Conservation (phyloP, 2,329 filamentous ascomycete genomes). For the Phyllachora maydis region DNA sequence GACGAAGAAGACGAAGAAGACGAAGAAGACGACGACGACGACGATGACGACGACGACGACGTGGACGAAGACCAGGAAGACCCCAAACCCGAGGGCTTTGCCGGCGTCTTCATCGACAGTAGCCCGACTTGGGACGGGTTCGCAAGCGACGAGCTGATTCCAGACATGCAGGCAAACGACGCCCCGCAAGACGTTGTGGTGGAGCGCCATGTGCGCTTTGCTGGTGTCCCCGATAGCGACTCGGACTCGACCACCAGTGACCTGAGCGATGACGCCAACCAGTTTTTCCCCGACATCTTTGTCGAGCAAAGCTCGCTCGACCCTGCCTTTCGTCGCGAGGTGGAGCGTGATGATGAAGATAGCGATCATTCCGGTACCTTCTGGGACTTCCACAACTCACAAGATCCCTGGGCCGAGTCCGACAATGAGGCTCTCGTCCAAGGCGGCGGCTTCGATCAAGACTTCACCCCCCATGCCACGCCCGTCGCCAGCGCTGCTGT, state of each 20-base stretch:
- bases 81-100: conserved; percentile 16
- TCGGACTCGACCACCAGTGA: conserved; percentile 36
- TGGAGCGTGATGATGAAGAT: conserved; percentile 47
- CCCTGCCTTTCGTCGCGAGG: conserved; percentile 50
- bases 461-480: conserved; percentile 20
- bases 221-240: conserved; percentile 44
- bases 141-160: too few relatives aligned
- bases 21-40: too few relatives aligned
- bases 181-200: conserved; percentile 8
- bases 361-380: conserved; percentile 36
- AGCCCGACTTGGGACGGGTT: too few relatives aligned
- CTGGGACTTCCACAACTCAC: conserved; percentile 39
- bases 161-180: too few relatives aligned
- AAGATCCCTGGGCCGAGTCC: conserved; percentile 15
- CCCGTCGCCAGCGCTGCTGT: conserved; percentile 14
- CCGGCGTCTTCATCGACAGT: too few relatives aligned
- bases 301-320: conserved; percentile 55
- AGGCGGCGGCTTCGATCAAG: conserved; percentile 16
- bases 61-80: conserved; percentile 15
- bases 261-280: conserved; percentile 37
- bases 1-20: too few relatives aligned
- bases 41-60: conserved; percentile 16
- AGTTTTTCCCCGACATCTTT: conserved; percentile 61
- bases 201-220: conserved; percentile 58
- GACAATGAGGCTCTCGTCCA: conserved; percentile 19